These are phyloP conservation scores for Gautieria morchelliformis DNA, from an alignment of 768 basidiomycete genomes.

Conservation along the genomic window DNA sequence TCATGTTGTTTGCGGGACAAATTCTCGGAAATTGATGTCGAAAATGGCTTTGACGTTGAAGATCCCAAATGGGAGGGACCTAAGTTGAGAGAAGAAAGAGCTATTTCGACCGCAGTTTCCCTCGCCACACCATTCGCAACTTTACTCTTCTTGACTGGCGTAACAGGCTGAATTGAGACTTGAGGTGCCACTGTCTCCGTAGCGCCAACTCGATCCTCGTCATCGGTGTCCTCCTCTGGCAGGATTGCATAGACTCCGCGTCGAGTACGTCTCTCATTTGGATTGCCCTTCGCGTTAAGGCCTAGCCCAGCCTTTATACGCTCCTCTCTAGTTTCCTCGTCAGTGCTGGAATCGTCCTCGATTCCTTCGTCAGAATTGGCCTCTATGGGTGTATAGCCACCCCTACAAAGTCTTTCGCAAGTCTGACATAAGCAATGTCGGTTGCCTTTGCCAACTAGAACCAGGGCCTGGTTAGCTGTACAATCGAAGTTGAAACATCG, in stretches of 20 bases:
- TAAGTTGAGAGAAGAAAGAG: constrained; percentile 23
- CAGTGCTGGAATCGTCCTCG: constrained; percentile 37
- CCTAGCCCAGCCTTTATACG: constrained; percentile 4
- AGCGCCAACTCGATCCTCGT: constrained; percentile 54
- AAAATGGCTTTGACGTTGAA: neutral
- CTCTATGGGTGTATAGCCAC: constrained; percentile 49
- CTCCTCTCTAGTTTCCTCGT: constrained; percentile 23
- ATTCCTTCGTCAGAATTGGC: constrained; percentile 37
- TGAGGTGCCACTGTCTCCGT: constrained; percentile 32
- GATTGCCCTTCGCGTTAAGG: constrained; percentile 35
- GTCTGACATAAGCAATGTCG: constrained; percentile 79
- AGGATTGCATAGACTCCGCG: constrained; percentile 73
- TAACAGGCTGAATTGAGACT: neutral
- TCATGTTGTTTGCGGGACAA: neutral
- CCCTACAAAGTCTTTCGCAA: constrained; percentile 66
- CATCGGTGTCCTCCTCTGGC: constrained; percentile 44
- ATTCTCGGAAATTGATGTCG: neutral
- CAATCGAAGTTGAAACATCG: neutral
- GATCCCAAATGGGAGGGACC: neutral
- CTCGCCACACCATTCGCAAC: constrained; percentile 41
- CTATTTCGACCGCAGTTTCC: constrained; percentile 57
- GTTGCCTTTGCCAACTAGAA: constrained; percentile 54
- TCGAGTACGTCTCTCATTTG: constrained; percentile 73
- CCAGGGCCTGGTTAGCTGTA: neutral
- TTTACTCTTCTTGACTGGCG: constrained; percentile 25